Evolutionary conservation across 106 monocot species (phyloP).

Genomic region (Apostasia ramifera): DNA sequence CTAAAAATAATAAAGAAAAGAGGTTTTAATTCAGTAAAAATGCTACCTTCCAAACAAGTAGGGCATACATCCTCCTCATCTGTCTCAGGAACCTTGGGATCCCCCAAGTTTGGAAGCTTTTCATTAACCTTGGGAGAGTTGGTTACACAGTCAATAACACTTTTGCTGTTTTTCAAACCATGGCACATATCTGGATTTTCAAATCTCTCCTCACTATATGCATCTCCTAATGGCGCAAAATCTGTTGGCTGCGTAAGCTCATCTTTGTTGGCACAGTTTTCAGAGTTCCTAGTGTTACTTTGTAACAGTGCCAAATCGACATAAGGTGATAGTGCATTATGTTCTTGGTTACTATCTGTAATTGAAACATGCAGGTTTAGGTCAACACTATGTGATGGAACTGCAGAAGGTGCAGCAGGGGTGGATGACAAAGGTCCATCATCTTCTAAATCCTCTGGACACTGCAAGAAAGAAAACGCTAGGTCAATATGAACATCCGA

Average conservation of each 20-base stretch:
- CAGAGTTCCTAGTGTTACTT: conserved; percentile 18
- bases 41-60: conserved; percentile 90
- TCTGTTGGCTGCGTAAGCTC: conserved; percentile 13
- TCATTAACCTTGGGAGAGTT: conserved; percentile 26
- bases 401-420: conserved; percentile 27
- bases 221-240: conserved; percentile 13
- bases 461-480: conserved; percentile 23
- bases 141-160: conserved; percentile 8
- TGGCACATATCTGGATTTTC: conserved; percentile 16
- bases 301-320: conserved; percentile 19
- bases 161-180: conserved; percentile 36
- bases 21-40: conserved; percentile 1
- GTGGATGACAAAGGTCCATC: conserved; percentile 40
- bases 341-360: conserved; percentile 54
- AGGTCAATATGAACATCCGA: no score
- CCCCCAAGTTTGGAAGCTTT: conserved; percentile 20
- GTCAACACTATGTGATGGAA: conserved; percentile 38
- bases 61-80: conserved; percentile 93
- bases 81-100: conserved; percentile 8
- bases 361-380: conserved; percentile 47
- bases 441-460: conserved; percentile 53
- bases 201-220: conserved; percentile 7
- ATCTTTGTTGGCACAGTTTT: conserved; percentile 27
- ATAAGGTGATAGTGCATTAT: conserved; percentile 52
- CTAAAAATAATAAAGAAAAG: no score